Conservation (phyloP, 345 rosid species). For the Draba incana region DNA sequence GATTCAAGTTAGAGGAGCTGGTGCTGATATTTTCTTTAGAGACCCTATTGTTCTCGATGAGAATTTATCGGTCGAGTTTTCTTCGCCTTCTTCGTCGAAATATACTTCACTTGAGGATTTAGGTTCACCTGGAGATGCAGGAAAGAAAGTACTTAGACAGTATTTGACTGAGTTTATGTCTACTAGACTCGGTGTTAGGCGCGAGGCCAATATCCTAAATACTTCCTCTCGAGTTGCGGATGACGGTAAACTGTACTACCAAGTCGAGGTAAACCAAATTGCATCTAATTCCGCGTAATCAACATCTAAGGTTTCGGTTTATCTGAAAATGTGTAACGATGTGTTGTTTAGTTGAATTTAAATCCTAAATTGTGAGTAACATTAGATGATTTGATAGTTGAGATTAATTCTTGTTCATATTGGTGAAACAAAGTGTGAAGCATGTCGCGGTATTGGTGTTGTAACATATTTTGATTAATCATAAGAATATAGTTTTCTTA, state of each 20-base stretch:
- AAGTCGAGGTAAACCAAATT: slow-evolving; percentile 70
- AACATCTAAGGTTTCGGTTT: not conserved
- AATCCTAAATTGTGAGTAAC: not conserved
- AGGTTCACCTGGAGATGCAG: slow-evolving; percentile 88
- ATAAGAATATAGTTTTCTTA: not conserved
- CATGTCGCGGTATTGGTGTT: not conserved
- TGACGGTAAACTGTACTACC: slow-evolving; percentile 88
- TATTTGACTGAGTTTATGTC: slow-evolving; percentile 98
- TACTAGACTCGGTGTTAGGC: slow-evolving; percentile 87
- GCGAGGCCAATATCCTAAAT: slow-evolving; percentile 63
- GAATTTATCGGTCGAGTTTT: slow-evolving; percentile 82
- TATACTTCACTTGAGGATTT: slow-evolving; percentile 79
- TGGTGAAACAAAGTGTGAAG: slow-evolving; percentile 7
- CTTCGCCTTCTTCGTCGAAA: slow-evolving; percentile 91
- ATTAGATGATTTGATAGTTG: not conserved
- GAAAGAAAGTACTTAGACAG: slow-evolving; percentile 74
- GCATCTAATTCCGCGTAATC: not conserved
- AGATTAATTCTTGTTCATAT: slow-evolving; percentile 5
- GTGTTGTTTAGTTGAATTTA: not conserved
- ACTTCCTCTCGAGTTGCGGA: slow-evolving; percentile 87
- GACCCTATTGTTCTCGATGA: slow-evolving; percentile 89
- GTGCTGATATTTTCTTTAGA: slow-evolving; percentile 93
- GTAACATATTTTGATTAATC: not conserved
- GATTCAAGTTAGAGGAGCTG: slow-evolving; percentile 91
- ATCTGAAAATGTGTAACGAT: not conserved